Evolutionary conservation across 495 filamentous ascomycete genomes (phyloP).

Genomic region (Penicillium antarcticum): DNA sequence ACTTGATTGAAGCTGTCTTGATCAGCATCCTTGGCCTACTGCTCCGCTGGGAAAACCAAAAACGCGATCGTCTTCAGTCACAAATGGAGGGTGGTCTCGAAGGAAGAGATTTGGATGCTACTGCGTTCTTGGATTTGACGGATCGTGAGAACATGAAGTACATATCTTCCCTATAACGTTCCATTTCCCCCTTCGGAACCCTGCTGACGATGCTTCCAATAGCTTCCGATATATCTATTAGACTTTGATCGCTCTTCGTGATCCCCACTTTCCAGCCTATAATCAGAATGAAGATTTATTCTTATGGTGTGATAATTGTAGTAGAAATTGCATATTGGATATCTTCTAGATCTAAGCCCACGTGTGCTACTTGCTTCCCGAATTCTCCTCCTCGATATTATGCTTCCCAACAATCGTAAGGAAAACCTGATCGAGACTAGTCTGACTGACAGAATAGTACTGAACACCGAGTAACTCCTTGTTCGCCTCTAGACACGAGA

Average conservation of each 20-base stretch:
- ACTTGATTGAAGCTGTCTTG: slow-evolving; percentile 50
- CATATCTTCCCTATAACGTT: not conserved
- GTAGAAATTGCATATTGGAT: no score
- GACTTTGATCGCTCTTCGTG: not conserved
- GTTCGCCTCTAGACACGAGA: slow-evolving; percentile 65
- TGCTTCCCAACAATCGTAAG: slow-evolving; percentile 74
- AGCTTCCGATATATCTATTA: slow-evolving; percentile 38
- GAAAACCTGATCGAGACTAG: slow-evolving; percentile 86
- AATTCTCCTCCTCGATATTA: slow-evolving; percentile 73
- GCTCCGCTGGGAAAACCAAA: slow-evolving; percentile 54
- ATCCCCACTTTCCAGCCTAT: no score
- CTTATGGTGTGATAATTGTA: not conserved
- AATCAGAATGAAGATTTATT: not conserved
- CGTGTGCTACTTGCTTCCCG: not conserved
- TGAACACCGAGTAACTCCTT: slow-evolving; percentile 65
- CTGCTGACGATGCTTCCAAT: not conserved
- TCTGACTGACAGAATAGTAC: slow-evolving; percentile 77
- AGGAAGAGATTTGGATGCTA: slow-evolving; percentile 50
- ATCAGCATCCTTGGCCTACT: slow-evolving; percentile 45
- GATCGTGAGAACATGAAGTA: slow-evolving; percentile 58
- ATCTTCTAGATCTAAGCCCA: not conserved
- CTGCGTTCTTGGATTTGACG: slow-evolving; percentile 59
- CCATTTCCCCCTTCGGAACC: not conserved
- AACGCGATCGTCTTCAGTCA: slow-evolving; percentile 50
- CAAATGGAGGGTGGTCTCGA: slow-evolving; percentile 45